Evolutionary conservation across 345 rosid genomes (phyloP), one percentile per base, ranked within the genome.

Genomic region (Jatropha curcas): DNA sequence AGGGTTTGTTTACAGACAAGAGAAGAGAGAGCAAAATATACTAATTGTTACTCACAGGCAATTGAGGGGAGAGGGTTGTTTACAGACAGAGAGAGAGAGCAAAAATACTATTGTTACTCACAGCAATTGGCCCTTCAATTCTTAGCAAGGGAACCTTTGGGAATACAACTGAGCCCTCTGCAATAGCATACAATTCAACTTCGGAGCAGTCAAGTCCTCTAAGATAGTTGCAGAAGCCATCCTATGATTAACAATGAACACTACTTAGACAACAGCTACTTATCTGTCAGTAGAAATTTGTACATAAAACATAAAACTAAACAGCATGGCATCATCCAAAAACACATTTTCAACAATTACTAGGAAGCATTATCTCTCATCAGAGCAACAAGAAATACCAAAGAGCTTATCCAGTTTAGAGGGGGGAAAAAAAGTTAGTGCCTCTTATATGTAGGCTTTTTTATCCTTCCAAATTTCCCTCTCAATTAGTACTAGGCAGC

Each of bases 51-150:
- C n/a, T n/a, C n/a, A n/a, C n/a, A n/a, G n/a, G n/a, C n/a, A n/a
- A n/a, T n/a, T n/a, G n/a, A n/a, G n/a, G n/a, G n/a, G n/a, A n/a
- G n/a, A n/a, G n/a, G n/a, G n/a, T n/a, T n/a, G n/a, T n/a, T n/a
- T n/a, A 76, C 14, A 14, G 22, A 20, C 70, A 33, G 41, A 19
- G 33, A 51, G 1, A 33, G 6, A 14, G 51, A 69, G 45, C 46
- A 48, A 46, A 74, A 45, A 30, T 46, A 22, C 65, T 68, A 59
- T 56, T 45, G 50, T 39, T 75, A 90, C 99, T 89, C 74, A 93
- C 99, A 81, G 93, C 97, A 68, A 91, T 76, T 37, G 99, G 98
- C 34, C 99, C 99, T 87, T 91, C 97, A 52, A 96, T 85, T 80
- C 98, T 83, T 72, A 94, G 75, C 58, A 96, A 82, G 75, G 99